phyloP scores from a whole-genome alignment of 345 rosid species.

The Pugionium dolabratum region DNA sequence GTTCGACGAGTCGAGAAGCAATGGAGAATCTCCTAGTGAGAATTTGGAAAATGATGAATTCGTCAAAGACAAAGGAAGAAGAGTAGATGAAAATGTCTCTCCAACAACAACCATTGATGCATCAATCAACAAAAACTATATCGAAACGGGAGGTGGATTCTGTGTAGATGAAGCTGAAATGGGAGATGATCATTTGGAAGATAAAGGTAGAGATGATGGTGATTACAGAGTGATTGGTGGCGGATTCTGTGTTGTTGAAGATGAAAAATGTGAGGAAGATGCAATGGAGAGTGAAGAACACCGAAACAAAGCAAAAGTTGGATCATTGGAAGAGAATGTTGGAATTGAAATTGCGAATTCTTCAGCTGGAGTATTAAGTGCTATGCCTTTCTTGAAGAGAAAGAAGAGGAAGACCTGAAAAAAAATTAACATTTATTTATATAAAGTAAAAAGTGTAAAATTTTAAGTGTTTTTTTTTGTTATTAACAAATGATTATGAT shows the following conservation, averaged over 20 bases:
- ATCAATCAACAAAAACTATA: conserved; percentile 36
- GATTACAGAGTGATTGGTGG: conserved; percentile 60
- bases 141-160: conserved; percentile 57
- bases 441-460: conserved; percentile 5
- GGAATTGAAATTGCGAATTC: conserved; percentile 19
- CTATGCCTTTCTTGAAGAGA: conserved; percentile 42
- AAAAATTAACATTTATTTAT: background rate
- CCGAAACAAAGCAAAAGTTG: conserved; percentile 13
- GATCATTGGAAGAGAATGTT: conserved; percentile 22
- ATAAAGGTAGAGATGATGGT: conserved; percentile 34
- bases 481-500: conserved; percentile 24
- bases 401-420: conserved; percentile 31
- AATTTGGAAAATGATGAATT: conserved; percentile 35
- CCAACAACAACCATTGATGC: conserved; percentile 23
- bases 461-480: background rate
- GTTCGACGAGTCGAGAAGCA: conserved; percentile 32
- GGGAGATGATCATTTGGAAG: conserved; percentile 39
- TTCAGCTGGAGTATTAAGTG: conserved; percentile 42
- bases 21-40: conserved; percentile 31
- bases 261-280: conserved; percentile 35
- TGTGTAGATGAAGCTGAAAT: conserved; percentile 51
- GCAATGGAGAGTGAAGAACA: conserved; percentile 27
- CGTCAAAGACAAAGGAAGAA: conserved; percentile 10
- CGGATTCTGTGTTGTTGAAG: conserved; percentile 71
- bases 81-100: conserved; percentile 6